Conservation (phyloP, 768 basidiomycete genomes). For the Chlorophyllum brunneum region DNA sequence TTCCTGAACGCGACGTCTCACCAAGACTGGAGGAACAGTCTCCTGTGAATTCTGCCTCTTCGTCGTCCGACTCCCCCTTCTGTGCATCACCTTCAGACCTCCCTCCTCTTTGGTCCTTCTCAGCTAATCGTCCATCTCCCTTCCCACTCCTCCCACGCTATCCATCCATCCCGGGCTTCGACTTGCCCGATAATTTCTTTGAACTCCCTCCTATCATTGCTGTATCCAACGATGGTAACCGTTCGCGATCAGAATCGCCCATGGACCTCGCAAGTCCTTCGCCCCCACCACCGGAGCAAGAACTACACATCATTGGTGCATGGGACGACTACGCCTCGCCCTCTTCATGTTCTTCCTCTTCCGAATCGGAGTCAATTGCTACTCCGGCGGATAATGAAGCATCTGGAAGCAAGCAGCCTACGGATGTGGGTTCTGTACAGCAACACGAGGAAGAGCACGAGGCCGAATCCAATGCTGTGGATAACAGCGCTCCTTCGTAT, state of each 20-base stretch:
- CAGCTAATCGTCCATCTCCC: conserved; percentile 7
- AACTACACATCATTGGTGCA: conserved; percentile 38
- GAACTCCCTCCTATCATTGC: conserved; percentile 1
- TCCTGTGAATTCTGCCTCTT: background rate
- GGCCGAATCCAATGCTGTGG: background rate
- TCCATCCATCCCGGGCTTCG: background rate
- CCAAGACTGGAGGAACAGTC: conserved; percentile 1
- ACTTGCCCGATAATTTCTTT: background rate
- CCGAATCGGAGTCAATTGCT: background rate
- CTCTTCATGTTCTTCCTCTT: conserved; percentile 24
- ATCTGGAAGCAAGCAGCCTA: background rate
- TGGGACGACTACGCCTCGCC: conserved; percentile 36
- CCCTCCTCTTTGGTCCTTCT: conserved; percentile 6
- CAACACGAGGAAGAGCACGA: conserved; percentile 5
- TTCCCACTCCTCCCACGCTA: conserved; percentile 4
- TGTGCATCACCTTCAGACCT: conserved; percentile 4
- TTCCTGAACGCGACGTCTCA: background rate
- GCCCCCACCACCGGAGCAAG: conserved; percentile 23
- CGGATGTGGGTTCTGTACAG: background rate
- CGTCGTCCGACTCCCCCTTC: conserved; percentile 1
- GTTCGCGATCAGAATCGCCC: conserved; percentile 40
- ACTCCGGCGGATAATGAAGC: background rate
- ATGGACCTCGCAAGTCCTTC: conserved; percentile 45
- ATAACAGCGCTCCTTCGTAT: background rate
- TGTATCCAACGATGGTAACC: conserved; percentile 11